phyloP scores from a whole-genome alignment of 2,329 filamentous ascomycete species.

The Chaetomium strumarium region DNA sequence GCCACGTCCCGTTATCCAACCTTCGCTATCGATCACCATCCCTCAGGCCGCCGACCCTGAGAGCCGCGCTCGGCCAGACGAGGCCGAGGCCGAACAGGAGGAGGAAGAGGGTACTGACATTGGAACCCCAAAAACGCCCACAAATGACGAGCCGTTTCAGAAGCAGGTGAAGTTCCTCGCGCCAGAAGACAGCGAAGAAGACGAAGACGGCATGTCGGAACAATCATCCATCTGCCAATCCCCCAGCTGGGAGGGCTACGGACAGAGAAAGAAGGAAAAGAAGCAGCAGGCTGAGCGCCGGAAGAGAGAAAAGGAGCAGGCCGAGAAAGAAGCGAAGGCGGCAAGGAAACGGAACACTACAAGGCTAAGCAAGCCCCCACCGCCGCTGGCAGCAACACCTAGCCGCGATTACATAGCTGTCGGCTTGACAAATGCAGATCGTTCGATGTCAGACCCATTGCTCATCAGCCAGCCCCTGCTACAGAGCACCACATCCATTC shows the following conservation, averaged over 20 bases:
- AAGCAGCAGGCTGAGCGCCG: conserved; percentile 37
- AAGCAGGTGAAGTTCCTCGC: conserved; percentile 39
- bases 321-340: conserved; percentile 34
- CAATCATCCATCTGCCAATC: conserved; percentile 54
- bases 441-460: conserved; percentile 25
- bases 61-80: conserved; percentile 1
- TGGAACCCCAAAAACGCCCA: conserved; percentile 19
- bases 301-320: conserved; percentile 39
- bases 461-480: conserved; percentile 15
- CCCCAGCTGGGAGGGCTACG: conserved; percentile 56
- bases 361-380: conserved; percentile 36
- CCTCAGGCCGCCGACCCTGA: conserved; percentile 19
- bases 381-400: conserved; percentile 24
- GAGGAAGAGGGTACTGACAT: conserved; percentile 5
- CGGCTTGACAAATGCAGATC: conserved; percentile 20
- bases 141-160: conserved; percentile 25
- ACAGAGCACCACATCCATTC: conserved; percentile 1
- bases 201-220: conserved; percentile 35
- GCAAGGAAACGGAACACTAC: conserved; percentile 32
- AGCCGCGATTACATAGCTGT: conserved; percentile 7
- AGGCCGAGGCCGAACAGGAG: conserved; percentile 16
- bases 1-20: conserved; percentile 19
- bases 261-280: conserved; percentile 48
- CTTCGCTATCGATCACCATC: conserved; percentile 30
- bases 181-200: conserved; percentile 25